Evolutionary conservation across 768 basidiomycete species (phyloP), one percentile per base, ranked within the genome.

Genomic region (Phylloporus sp.): DNA sequence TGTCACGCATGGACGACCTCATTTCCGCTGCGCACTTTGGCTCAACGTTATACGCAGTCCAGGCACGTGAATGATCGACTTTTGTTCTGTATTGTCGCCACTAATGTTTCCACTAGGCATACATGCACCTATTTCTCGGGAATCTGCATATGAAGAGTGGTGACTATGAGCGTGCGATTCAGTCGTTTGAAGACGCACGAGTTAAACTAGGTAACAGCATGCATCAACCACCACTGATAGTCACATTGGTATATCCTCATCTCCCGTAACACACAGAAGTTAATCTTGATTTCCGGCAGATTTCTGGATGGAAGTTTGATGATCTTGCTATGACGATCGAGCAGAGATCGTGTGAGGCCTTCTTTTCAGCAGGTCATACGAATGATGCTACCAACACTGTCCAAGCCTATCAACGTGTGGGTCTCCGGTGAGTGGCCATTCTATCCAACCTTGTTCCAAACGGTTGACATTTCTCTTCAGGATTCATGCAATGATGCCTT

Each of bases 261-360:
- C n/a, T 12, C 7, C 13, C 10, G 22, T 8, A 23, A 12, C n/a
- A 13, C 2, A 23, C 6, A 6, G 18, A 31, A 10, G 22, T 5
- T 22, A 10, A 29, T 20, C 6, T 5, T 5, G 8, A 26, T 27
- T n/a, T n/a, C 6, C 15, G 13, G 16, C 26, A 57, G 56, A 52
- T 58, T 42, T 42, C 20, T 1, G 56, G 56, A 2, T 55, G 54
- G 56, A 36, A 44, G 2, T 58, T 55, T 28, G 44, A 58, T 6
- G 8, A 27, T 24, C 28, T 55, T 8, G 16, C 5, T 0, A 12
- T 39, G 26, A 15, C 2, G 7, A 39, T 54, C 20, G 39, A 27
- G 32, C 44, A 38, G 8, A 26, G 24, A 1, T 34, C 42, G 23
- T 53, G 55, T n/a, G 55, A 58, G 15, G 52, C 49, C 13, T n/a